phyloP scores from a whole-genome alignment of 495 filamentous ascomycete genomes.

The Neurospora hispaniola region DNA sequence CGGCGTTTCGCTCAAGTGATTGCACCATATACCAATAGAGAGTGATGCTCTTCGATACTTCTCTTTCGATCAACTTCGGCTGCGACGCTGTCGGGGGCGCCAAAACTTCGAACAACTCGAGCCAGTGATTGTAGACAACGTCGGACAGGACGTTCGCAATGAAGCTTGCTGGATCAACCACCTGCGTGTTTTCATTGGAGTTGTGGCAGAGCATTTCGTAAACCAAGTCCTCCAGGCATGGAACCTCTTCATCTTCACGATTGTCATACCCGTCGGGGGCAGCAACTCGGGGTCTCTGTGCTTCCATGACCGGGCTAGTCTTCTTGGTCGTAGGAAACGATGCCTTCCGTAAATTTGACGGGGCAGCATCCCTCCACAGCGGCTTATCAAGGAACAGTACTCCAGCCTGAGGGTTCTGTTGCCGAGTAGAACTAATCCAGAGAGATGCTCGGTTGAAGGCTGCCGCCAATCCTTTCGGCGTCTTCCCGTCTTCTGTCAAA shows the following conservation, averaged over 20 bases:
- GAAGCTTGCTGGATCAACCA: not conserved
- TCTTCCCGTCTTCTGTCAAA: constrained; percentile 3
- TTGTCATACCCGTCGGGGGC: not conserved
- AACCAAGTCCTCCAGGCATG: constrained; percentile 17
- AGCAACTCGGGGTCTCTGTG: not conserved
- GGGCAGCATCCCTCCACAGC: constrained; percentile 6
- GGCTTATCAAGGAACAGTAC: constrained; percentile 24
- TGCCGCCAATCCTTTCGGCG: constrained; percentile 7
- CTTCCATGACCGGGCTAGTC: not conserved
- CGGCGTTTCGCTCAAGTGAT: constrained; percentile 27
- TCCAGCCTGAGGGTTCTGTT: constrained; percentile 2
- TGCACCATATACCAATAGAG: constrained; percentile 20
- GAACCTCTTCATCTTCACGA: constrained; percentile 4
- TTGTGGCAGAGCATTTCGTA: constrained; percentile 10
- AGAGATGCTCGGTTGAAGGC: constrained; percentile 23
- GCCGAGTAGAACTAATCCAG: constrained; percentile 10
- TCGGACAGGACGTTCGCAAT: constrained; percentile 13
- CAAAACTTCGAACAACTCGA: constrained; percentile 24
- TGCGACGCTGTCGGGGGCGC: constrained; percentile 1
- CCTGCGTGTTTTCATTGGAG: not conserved
- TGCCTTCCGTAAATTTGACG: constrained; percentile 7
- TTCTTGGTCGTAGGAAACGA: not conserved
- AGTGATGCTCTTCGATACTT: not conserved
- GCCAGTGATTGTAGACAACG: constrained; percentile 22
- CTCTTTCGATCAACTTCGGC: not conserved